Conservation (phyloP, 2,329 filamentous ascomycete genomes). For the Aspergillus eucalypticola region DNA sequence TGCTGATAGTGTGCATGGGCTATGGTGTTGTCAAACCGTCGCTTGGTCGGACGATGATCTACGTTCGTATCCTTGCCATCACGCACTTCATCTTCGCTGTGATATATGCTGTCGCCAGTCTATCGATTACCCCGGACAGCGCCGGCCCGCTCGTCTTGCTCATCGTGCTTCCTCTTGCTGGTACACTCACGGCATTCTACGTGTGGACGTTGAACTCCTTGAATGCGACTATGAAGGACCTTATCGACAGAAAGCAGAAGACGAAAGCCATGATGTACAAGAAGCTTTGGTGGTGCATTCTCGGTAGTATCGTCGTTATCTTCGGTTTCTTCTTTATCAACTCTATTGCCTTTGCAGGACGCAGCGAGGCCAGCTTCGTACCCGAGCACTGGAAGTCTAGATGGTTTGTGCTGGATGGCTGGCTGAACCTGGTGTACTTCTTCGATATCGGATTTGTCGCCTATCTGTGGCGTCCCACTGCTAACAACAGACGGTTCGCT, state of each 20-base stretch:
- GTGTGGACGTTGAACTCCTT: conserved; percentile 98
- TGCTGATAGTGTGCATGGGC: conserved; percentile 98
- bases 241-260: conserved; percentile 90
- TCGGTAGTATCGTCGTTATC: conserved; percentile 88
- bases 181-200: conserved; percentile 92
- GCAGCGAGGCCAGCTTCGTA: conserved; percentile 82
- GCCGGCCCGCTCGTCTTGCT: conserved; percentile 88
- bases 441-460: conserved; percentile 90
- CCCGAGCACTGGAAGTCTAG: conserved; percentile 96
- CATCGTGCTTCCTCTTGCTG: conserved; percentile 88
- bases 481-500: conserved; percentile 93
- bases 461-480: conserved; percentile 94
- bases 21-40: conserved; percentile 96
- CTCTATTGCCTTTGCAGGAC: conserved; percentile 89
- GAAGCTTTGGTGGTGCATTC: conserved; percentile 97
- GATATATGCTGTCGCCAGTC: conserved; percentile 85
- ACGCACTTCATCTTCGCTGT: conserved; percentile 94
- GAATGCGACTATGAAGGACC: conserved; percentile 91
- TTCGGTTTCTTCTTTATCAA: conserved; percentile 99
- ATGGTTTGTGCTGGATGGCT: conserved; percentile 97
- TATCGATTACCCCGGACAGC: conserved; percentile 84
- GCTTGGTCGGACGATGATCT: conserved; percentile 90
- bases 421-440: conserved; percentile 95
- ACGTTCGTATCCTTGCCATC: conserved; percentile 84
- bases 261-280: conserved; percentile 95